These are phyloP conservation scores for Rhinocladiella similis DNA, from an alignment of 2,329 filamentous ascomycete genomes.

Conservation along the genomic window DNA sequence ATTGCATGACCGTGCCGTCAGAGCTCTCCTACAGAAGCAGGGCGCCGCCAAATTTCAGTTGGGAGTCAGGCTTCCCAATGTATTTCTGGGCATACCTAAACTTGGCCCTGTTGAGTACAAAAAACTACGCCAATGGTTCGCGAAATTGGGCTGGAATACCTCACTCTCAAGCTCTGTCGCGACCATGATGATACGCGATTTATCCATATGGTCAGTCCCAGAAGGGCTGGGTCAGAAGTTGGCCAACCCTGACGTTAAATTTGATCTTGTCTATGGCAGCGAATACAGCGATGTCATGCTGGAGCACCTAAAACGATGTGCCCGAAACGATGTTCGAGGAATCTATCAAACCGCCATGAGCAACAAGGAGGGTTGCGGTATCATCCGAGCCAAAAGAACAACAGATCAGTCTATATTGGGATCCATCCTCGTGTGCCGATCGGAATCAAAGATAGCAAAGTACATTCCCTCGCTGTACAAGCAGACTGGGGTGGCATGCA, in stretches of 20 bases:
- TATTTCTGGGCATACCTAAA: slow-evolving; percentile 83
- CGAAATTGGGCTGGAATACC: slow-evolving; percentile 85
- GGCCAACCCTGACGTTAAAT: slow-evolving; percentile 70
- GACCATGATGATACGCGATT: slow-evolving; percentile 72
- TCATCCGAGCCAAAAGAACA: slow-evolving; percentile 76
- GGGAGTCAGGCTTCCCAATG: slow-evolving; percentile 76
- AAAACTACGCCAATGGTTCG: slow-evolving; percentile 75
- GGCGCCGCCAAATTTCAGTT: slow-evolving; percentile 79
- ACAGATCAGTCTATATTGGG: slow-evolving; percentile 70
- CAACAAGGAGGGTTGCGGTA: slow-evolving; percentile 71
- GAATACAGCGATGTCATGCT: slow-evolving; percentile 74
- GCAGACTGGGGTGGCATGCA: slow-evolving; percentile 66
- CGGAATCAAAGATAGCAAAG: slow-evolving; percentile 65
- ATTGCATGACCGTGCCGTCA: slow-evolving; percentile 80
- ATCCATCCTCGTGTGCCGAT: slow-evolving; percentile 76
- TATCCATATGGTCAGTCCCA: slow-evolving; percentile 72
- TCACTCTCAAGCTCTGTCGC: slow-evolving; percentile 62
- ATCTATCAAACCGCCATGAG: slow-evolving; percentile 75
- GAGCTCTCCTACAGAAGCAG: slow-evolving; percentile 68
- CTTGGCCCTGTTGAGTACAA: slow-evolving; percentile 61
- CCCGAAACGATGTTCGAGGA: slow-evolving; percentile 74
- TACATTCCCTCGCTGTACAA: slow-evolving; percentile 67
- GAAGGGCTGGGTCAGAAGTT: slow-evolving; percentile 74
- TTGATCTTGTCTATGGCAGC: slow-evolving; percentile 79
- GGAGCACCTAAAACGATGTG: slow-evolving; percentile 70